These are phyloP conservation scores for Pyrus betulifolia DNA, from an alignment of 306 rosid genomes.

Conservation along the genomic window DNA sequence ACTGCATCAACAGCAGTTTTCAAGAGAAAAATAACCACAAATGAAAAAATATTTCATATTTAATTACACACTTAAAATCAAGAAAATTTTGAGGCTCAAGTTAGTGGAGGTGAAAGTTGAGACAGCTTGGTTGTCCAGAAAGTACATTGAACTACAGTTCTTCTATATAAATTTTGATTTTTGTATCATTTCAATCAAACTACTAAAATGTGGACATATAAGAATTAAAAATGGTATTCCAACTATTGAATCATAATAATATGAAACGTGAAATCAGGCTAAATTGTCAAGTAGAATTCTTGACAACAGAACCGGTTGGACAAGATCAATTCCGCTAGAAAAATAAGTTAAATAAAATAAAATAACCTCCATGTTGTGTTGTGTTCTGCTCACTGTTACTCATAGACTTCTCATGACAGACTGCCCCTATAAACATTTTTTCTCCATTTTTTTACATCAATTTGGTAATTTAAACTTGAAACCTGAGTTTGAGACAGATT, in stretches of 20 bases:
- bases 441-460: background rate
- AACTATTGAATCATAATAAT: background rate
- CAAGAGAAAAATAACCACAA: constrained; percentile 7
- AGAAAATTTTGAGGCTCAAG: too few relatives aligned
- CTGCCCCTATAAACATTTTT: background rate
- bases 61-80: background rate
- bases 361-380: background rate
- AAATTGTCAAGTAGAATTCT: background rate
- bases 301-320: background rate
- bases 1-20: constrained; percentile 36
- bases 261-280: background rate
- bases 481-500: background rate
- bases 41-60: background rate
- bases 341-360: background rate
- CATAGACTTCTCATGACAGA: background rate
- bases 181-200: background rate
- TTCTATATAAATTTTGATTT: background rate
- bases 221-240: background rate
- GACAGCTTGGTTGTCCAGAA: background rate
- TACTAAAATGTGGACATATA: background rate
- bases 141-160: background rate
- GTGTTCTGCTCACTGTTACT: background rate
- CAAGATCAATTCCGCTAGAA: background rate
- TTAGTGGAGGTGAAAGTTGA: background rate
- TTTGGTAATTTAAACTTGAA: background rate